Percentiles rank a stretch among this genome's conserved stretches.
These are phyloP conservation scores for Vicia villosa DNA, from an alignment of 306 rosid species.

Conservation along the genomic window DNA sequence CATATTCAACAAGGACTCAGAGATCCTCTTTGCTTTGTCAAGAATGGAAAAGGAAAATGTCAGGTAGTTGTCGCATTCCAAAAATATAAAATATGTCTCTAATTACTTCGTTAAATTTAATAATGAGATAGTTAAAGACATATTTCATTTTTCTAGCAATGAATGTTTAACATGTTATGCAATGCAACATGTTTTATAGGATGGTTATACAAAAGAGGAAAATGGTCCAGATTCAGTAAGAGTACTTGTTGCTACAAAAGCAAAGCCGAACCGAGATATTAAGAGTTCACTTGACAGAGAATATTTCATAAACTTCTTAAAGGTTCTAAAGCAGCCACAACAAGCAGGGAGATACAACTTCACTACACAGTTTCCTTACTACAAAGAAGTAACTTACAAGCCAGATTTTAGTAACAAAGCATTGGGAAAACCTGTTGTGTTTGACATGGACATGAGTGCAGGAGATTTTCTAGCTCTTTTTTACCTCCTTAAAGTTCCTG, in stretches of 20 bases:
- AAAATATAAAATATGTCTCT: background rate
- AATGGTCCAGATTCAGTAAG: constrained; percentile 67
- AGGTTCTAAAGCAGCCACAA: constrained; percentile 46
- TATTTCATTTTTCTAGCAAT: background rate
- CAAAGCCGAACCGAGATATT: constrained; percentile 64
- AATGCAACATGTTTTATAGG: constrained; percentile 54
- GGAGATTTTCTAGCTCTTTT: constrained; percentile 88
- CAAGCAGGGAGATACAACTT: constrained; percentile 73
- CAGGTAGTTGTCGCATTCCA: constrained; percentile 45
- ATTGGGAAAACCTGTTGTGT: constrained; percentile 76
- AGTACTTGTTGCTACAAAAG: constrained; percentile 89
- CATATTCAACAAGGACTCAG: constrained; percentile 79
- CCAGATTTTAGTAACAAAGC: constrained; percentile 55
- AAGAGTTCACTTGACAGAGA: constrained; percentile 69
- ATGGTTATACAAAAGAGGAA: constrained; percentile 75
- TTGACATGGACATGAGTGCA: constrained; percentile 99
- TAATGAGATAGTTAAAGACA: background rate
- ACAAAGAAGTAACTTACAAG: constrained; percentile 61
- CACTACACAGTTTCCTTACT: constrained; percentile 71
- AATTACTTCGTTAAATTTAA: background rate
- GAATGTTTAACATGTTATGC: constrained; percentile 28
- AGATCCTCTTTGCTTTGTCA: constrained; percentile 76
- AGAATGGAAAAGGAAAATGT: constrained; percentile 80
- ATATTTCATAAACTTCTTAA: constrained; percentile 65
- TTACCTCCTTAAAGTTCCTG: constrained; percentile 82